Base-by-base conservation (phyloP, 345 rosid species). In the Lepidium aucheri region DNA sequence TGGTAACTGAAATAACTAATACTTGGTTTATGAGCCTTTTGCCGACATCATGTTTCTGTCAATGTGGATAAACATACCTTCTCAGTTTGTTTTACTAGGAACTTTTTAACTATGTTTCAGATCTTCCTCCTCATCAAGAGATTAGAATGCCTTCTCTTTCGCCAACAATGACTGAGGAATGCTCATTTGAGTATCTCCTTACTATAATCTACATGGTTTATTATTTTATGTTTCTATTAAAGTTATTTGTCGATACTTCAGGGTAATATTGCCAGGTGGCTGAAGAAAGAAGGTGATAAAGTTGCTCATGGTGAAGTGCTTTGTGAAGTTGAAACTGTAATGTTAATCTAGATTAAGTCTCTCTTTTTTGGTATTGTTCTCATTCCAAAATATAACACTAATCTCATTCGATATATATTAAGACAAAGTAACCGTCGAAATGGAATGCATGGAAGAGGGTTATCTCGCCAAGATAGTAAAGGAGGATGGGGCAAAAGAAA, bases 391-490 rank as follows among this genome's bases (percentile, higher is more conserved):
- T 43, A 17, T 52, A 58, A 20, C 28, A n/a, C 64, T 60, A 58
- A 42, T 57, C 50, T 42, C 49, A 18, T 22, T 17, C 52, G 76
- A 20, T 60, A 70, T 34, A 61, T 72, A 20, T 36, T 64, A 93
- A 97, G 98, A 93, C 68, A 93, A 93, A 80, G 96, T 97, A 51
- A 93, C 98, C 2, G 96, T 90, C 35, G 96, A 93, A 84, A 85
- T 93, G 98, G 98, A 93, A 79, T 86, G 97, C 79, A 93, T 93
- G 98, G 98, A 93, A 72, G 98, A 93, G 67, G 98, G 98, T 43
- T 94, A 73, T 67, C 97, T 94, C 54, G 97, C 97, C 63, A 94
- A 86, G 86, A 94, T 94, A 70, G 33, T 90, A 68, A 81, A 85
- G 69, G 89, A 80, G 49, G 99, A 90, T 16, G 99, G 96, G n/a